phyloP scores from a whole-genome alignment of 2,329 filamentous ascomycete species.

The Elsinoe perseae region DNA sequence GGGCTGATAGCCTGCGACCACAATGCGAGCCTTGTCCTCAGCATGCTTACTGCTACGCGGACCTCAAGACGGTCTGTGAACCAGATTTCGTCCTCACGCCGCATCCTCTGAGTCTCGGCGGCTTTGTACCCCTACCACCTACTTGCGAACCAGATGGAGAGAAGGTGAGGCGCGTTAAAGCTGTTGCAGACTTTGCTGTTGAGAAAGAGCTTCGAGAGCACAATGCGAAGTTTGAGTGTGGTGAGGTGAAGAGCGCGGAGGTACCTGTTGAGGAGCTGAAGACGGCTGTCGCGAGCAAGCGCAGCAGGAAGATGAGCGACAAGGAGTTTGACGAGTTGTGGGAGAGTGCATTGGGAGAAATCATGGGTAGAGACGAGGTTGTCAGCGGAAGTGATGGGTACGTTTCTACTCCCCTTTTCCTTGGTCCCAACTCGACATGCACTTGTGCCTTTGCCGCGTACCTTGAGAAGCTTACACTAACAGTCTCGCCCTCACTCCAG shows the following conservation, averaged over 20 bases:
- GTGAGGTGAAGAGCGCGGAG: slow-evolving; percentile 61
- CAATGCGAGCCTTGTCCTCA: slow-evolving; percentile 83
- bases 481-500: slow-evolving; percentile 65
- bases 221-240: slow-evolving; percentile 84
- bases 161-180: slow-evolving; percentile 77
- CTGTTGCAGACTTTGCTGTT: slow-evolving; percentile 78
- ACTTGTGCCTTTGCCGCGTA: slow-evolving; percentile 16
- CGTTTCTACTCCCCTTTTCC: slow-evolving; percentile 33
- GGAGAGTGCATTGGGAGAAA: slow-evolving; percentile 64
- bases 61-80: slow-evolving; percentile 73
- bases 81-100: slow-evolving; percentile 76
- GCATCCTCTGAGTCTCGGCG: slow-evolving; percentile 75
- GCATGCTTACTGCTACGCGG: slow-evolving; percentile 79
- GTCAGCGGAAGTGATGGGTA: slow-evolving; percentile 51
- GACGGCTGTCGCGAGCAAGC: slow-evolving; percentile 63
- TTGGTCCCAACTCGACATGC: slow-evolving; percentile 19
- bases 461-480: slow-evolving; percentile 55
- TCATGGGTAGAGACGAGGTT: slow-evolving; percentile 56
- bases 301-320: slow-evolving; percentile 74
- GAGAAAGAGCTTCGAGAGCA: slow-evolving; percentile 72
- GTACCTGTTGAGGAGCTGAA: slow-evolving; percentile 65
- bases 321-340: slow-evolving; percentile 89
- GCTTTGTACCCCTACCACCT: slow-evolving; percentile 74
- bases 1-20: slow-evolving; percentile 62
- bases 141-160: slow-evolving; percentile 93